Base-by-base conservation (phyloP, 345 rosid species). In the Odontarrhena argentea region DNA sequence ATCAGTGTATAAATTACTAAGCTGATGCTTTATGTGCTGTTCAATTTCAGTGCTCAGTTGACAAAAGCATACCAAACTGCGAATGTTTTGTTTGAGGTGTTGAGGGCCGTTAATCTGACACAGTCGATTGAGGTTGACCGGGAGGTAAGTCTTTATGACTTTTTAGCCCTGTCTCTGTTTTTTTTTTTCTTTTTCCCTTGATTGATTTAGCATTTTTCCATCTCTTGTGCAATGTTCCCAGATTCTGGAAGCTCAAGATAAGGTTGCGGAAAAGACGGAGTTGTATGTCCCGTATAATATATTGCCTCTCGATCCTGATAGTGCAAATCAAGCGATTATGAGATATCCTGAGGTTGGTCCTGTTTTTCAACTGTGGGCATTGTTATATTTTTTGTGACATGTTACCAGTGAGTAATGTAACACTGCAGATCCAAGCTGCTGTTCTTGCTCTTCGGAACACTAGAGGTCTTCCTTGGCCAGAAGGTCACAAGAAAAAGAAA, bases 41-140 rank as follows among this genome's bases (percentile, higher is more conserved):
- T 66, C 8, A 50, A 55, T 53, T 80, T 46, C 78, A 95, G 99
- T 77, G 98, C 99, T 5, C 97, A 91, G 83, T 87, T 95, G 75
- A 89, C 99, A 18, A 95, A 95, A 82, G 99, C 99, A 44, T 95
- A 95, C 79, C 99, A 95, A 80, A 95, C 99, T 63, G 99, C 99
- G n/a, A 91, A 91, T 79, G 97, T 95, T 75, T 97, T 95, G 74
- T 95, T 95, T 78, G 99, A 95, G 83, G 99, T 95, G 74, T 82
- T 95, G 77, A 95, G 73, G 77, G 99, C 99, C 41, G 99, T 95
- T 51, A 95, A 91, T 81, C 73, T 74, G 82, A 87, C 96, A 11
- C 98, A 95, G 75, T 83, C 96, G 25, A 86, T 89, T 69, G 99
- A 91, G 84, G 96, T 95, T 73, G 99, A 95, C 68, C 82, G 84